Conservation (phyloP, 805 yeast species). For the Allodekkera sacchari region DNA sequence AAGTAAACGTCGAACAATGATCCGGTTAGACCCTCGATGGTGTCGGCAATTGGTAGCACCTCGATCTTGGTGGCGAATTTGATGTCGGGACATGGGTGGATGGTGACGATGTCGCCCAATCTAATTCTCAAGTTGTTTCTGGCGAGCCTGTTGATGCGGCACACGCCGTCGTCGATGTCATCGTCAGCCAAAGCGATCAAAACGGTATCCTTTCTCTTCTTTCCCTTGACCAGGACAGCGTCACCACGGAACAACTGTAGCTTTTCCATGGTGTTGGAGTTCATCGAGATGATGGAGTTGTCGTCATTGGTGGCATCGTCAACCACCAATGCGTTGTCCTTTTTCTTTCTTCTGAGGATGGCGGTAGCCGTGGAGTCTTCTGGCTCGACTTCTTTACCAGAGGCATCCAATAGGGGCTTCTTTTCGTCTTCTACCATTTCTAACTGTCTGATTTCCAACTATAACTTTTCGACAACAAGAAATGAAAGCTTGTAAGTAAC, state of each 20-base stretch:
- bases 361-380: conserved; percentile 81
- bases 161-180: conserved; percentile 92
- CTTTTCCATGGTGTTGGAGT: conserved; percentile 90
- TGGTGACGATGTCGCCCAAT: conserved; percentile 83
- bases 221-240: conserved; percentile 94
- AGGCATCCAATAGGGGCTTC: conserved; percentile 29
- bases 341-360: conserved; percentile 93
- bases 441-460: not conserved
- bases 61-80: conserved; percentile 93
- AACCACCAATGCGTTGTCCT: conserved; percentile 85
- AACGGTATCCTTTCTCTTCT: conserved; percentile 96
- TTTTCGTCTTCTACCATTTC: conserved; percentile 12
- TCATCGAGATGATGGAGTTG: conserved; percentile 92
- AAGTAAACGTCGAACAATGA: conserved; percentile 91
- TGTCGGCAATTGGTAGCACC: conserved; percentile 94
- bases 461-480: too few relatives aligned
- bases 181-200: conserved; percentile 93
- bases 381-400: conserved; percentile 25
- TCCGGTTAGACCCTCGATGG: conserved; percentile 97
- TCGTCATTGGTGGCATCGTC: conserved; percentile 98
- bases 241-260: conserved; percentile 96
- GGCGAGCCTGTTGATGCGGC: conserved; percentile 90
- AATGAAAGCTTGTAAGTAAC: too few relatives aligned
- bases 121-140: conserved; percentile 92
- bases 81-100: conserved; percentile 96